Evolutionary conservation across 352 stramenopile species (phyloP).

Genomic region (Phytopythium chamaehyphon): DNA sequence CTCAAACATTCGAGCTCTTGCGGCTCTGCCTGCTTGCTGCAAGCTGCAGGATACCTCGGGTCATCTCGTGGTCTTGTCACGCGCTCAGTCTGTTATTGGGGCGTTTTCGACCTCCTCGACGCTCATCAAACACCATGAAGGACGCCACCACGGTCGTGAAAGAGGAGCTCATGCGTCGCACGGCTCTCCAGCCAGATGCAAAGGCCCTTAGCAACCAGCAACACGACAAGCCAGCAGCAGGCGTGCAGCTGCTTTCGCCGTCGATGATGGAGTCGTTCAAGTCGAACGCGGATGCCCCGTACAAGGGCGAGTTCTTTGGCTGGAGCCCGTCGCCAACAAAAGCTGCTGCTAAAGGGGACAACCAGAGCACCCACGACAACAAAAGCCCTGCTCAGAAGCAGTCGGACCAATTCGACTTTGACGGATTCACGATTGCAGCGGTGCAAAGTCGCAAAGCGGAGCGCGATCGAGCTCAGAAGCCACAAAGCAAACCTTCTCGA

Average conservation of each 20-base stretch:
- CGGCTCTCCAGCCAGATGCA: neutral
- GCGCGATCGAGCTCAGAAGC: neutral
- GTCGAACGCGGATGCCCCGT: conserved; percentile 8
- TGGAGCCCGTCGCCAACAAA: conserved; percentile 15
- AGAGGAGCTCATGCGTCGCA: conserved; percentile 31
- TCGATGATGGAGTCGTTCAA: conserved; percentile 28
- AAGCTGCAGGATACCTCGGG: no score
- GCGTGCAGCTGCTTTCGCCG: conserved; percentile 33
- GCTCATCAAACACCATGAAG: conserved; percentile 59
- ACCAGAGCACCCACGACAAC: conserved; percentile 4
- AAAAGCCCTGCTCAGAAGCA: neutral
- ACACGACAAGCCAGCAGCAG: neutral
- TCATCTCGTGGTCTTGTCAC: no score
- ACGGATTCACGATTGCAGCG: conserved; percentile 43
- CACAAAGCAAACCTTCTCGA: no score
- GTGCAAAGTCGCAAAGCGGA: conserved; percentile 20
- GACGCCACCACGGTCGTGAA: conserved; percentile 88
- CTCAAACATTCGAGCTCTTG: no score
- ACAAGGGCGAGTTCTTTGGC: conserved; percentile 11
- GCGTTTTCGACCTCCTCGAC: conserved; percentile 10
- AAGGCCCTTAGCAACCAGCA: neutral
- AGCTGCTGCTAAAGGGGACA: conserved; percentile 1
- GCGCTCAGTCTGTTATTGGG: no score
- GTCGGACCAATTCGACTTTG: conserved; percentile 26
- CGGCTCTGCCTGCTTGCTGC: no score